Evolutionary conservation across 176 grass and related monocot genomes (phyloP).

Genomic region (Poa pratensis): DNA sequence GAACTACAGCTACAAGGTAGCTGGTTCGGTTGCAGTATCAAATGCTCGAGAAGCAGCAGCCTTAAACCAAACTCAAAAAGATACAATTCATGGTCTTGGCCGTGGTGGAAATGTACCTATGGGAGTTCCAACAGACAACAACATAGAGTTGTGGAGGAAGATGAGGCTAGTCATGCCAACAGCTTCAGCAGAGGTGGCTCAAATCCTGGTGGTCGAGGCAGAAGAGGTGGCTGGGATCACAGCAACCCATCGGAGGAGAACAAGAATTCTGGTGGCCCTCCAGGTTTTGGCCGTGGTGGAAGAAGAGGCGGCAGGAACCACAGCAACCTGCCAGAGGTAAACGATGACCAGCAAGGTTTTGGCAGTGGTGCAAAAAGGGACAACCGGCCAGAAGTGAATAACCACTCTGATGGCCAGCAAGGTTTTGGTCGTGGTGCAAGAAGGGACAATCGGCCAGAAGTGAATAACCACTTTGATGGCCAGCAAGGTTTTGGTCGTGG

Average conservation of each 20-base stretch:
- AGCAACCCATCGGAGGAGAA: constrained; percentile 21
- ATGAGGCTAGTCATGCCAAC: constrained; percentile 36
- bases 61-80: constrained; percentile 65
- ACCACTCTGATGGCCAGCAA: constrained; percentile 11
- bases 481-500: constrained; percentile 53
- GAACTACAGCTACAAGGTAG: constrained; percentile 98
- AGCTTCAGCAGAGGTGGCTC: constrained; percentile 55
- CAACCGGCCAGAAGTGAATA: constrained; percentile 15
- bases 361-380: constrained; percentile 35
- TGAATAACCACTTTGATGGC: constrained; percentile 26
- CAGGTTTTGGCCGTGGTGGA: constrained; percentile 43
- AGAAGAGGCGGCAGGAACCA: constrained; percentile 54
- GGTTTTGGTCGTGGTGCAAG: constrained; percentile 51
- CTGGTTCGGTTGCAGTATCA: constrained; percentile 77
- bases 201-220: constrained; percentile 47
- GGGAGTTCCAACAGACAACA: constrained; percentile 55
- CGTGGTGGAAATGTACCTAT: constrained; percentile 85
- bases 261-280: constrained; percentile 8
- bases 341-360: constrained; percentile 36
- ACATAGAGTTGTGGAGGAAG: constrained; percentile 51
- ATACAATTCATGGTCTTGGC: constrained; percentile 86
- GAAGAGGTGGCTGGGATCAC: constrained; percentile 47
- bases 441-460: constrained; percentile 23
- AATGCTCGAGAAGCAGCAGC: constrained; percentile 76
- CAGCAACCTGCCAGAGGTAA: constrained; percentile 16